Base-by-base conservation (phyloP, 2,329 filamentous ascomycete genomes). In the Diaporthe ilicicola region DNA sequence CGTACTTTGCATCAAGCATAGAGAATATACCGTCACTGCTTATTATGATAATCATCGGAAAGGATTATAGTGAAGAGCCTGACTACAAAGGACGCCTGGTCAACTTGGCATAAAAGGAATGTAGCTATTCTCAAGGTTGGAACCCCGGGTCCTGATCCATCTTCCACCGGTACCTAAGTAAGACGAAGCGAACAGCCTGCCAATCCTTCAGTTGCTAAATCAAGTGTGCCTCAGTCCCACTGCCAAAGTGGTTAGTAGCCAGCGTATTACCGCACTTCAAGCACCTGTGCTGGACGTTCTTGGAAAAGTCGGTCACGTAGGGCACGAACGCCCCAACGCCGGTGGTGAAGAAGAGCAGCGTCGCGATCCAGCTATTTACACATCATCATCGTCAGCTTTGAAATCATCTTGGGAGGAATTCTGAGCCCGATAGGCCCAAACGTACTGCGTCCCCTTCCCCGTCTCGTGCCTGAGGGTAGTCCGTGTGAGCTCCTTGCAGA, bases 401-500 rank as follows among this genome's bases (percentile, higher is more conserved):
- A 0, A 7, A 4, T 55, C 0, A 1, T 24, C 6, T 2, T 1
- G 15, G 12, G 7, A 1, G 17, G 24, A 2, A 12, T 19, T 2
- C 15, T 24, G 27, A n/a, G 27, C 0, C 9, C 1, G 0, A 34
- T 3, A 3, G 4, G 32, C 1, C 1, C 12, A 3, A 19, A 46
- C 50, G 17, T 46, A 55, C 64, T 54, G 50, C 0, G 50, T 55
- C 5, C 50, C 50, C 27, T 46, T 53, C 5, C 50, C 64, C 5
- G 50, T 9, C 24, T 67, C 24, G 50, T 54, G 27, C 37, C 39
- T 42, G 10, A 54, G 19, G 3, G 50, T 67, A 1, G 64, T 53
- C 7, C 51, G 37, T 8, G 64, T 67, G 42, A 67, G 50, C 37
- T 67, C 70, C 55, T 22, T 50, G 44, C 70, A 72, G 12, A 53